Conservation (phyloP, 805 yeast genomes). For the Pichia thaimueangensis region DNA sequence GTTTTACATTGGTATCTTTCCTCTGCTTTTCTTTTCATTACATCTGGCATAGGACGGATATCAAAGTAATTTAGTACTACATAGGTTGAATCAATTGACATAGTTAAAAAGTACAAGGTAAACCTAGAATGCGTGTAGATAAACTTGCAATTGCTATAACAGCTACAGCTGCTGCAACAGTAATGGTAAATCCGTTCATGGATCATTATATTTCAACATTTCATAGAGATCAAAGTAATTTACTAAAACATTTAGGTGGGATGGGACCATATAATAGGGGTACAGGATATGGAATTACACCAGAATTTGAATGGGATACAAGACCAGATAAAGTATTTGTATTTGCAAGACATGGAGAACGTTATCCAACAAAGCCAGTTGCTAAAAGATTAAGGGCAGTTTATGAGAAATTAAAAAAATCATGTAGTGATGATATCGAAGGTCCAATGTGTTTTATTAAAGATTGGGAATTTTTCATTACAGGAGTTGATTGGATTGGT, state of each 20-base stretch:
- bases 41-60: no score
- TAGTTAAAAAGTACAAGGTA: no score
- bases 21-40: no score
- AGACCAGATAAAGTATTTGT: conserved; percentile 60
- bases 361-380: conserved; percentile 53
- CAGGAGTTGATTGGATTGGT: conserved; percentile 27
- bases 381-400: conserved; percentile 21
- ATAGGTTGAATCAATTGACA: no score
- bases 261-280: conserved; percentile 48
- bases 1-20: no score
- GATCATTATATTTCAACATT: conserved; percentile 4
- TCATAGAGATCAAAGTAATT: conserved; percentile 38
- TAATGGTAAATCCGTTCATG: not conserved
- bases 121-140: no score
- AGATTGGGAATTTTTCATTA: conserved; percentile 45
- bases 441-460: conserved; percentile 52
- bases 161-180: no score
- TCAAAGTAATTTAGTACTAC: no score
- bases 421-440: conserved; percentile 29
- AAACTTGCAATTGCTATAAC: no score
- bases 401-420: conserved; percentile 29
- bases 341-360: conserved; percentile 72
- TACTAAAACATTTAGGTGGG: conserved; percentile 43
- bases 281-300: conserved; percentile 51
- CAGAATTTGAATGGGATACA: not conserved